phyloP scores from a whole-genome alignment of 495 filamentous ascomycete species.

The Trypethelium eluteriae region DNA sequence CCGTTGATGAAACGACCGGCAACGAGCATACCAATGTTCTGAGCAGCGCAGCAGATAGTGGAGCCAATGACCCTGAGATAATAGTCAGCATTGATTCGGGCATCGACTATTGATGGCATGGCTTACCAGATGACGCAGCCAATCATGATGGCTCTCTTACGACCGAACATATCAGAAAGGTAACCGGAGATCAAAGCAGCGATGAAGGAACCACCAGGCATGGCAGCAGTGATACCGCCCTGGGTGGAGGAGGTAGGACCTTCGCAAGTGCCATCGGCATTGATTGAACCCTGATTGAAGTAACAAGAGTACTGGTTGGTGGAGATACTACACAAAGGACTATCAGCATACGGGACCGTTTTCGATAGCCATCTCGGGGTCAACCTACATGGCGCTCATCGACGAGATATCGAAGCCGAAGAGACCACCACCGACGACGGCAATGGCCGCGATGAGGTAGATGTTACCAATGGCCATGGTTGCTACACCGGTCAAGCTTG shows the following conservation, averaged over 20 bases:
- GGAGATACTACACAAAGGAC: constrained; percentile 29
- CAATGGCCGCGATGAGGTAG: constrained; percentile 65
- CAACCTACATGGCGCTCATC: constrained; percentile 59
- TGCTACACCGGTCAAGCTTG: not conserved
- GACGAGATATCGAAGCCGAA: constrained; percentile 80
- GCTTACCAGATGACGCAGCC: constrained; percentile 57
- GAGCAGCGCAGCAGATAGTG: constrained; percentile 59
- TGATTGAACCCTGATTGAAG: constrained; percentile 31
- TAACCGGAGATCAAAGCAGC: constrained; percentile 61
- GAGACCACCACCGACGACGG: constrained; percentile 68
- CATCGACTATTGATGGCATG: not conserved
- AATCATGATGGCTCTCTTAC: constrained; percentile 59
- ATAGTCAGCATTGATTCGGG: constrained; percentile 7
- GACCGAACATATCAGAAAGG: constrained; percentile 58
- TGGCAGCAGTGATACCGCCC: constrained; percentile 45
- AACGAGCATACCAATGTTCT: constrained; percentile 66
- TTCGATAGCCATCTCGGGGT: not conserved
- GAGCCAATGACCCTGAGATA: constrained; percentile 51
- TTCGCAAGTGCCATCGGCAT: constrained; percentile 22
- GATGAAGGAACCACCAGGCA: constrained; percentile 71
- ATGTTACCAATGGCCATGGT: constrained; percentile 49
- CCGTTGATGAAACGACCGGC: constrained; percentile 73
- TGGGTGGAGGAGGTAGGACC: constrained; percentile 32
- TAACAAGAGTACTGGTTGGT: constrained; percentile 35
- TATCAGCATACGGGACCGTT: not conserved